phyloP scores from a whole-genome alignment of 2,329 filamentous ascomycete genomes.

The Fusarium sp. region DNA sequence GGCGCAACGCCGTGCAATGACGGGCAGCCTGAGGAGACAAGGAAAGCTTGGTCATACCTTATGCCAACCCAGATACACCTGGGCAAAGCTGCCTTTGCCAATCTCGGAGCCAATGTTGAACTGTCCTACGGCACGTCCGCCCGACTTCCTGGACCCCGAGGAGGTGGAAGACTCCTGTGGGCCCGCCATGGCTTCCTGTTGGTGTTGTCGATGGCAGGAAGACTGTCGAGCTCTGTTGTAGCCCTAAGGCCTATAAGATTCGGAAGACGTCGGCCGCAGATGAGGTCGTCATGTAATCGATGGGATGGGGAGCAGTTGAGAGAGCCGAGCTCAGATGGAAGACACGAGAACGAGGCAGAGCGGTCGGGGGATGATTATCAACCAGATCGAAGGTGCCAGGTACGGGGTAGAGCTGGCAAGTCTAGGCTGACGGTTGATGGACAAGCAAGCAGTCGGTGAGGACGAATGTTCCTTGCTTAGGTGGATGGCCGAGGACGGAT shows the following conservation, averaged over 20 bases:
- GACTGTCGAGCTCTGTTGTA: slow-evolving; percentile 45
- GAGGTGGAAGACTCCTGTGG: slow-evolving; percentile 52
- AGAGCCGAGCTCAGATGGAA: slow-evolving; percentile 23
- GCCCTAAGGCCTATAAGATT: slow-evolving; percentile 54
- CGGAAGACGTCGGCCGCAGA: slow-evolving; percentile 50
- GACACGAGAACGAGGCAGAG: slow-evolving; percentile 11
- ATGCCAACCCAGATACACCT: slow-evolving; percentile 89
- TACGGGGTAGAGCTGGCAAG: slow-evolving; percentile 15
- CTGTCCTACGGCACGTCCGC: slow-evolving; percentile 69
- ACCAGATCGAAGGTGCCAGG: slow-evolving; percentile 24
- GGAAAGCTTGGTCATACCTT: slow-evolving; percentile 64
- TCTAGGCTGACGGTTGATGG: slow-evolving; percentile 26
- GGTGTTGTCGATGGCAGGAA: slow-evolving; percentile 50
- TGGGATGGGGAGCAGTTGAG: slow-evolving; percentile 22
- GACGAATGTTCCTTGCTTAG: slow-evolving; percentile 30
- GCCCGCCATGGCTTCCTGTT: slow-evolving; percentile 55
- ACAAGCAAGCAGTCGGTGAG: slow-evolving; percentile 43
- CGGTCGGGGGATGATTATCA: slow-evolving; percentile 26
- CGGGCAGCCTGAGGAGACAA: slow-evolving; percentile 18
- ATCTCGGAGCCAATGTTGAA: slow-evolving; percentile 91
- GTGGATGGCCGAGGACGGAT: slow-evolving; percentile 32
- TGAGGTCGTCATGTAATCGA: slow-evolving; percentile 57
- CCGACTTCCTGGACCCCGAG: slow-evolving; percentile 51
- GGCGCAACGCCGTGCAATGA: slow-evolving; percentile 18
- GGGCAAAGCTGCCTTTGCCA: slow-evolving; percentile 97